phyloP scores from a whole-genome alignment of 2,329 filamentous ascomycete species.

The Ceratocystis huliohia region DNA sequence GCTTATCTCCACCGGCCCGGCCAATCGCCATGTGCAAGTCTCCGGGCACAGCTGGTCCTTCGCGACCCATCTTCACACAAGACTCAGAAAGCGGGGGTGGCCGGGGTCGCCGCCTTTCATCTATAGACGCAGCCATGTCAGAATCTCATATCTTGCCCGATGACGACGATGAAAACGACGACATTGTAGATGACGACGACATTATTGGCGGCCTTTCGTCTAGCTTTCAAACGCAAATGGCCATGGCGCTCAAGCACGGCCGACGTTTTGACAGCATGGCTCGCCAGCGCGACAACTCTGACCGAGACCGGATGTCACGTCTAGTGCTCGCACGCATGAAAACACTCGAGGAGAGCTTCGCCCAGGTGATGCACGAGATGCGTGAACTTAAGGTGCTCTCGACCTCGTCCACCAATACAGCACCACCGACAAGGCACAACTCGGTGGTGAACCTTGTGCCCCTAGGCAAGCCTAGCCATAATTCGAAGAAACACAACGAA shows the following conservation, averaged over 20 bases:
- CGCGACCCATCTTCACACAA: slow-evolving; percentile 8
- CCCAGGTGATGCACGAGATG: slow-evolving; percentile 73
- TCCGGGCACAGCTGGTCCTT: slow-evolving; percentile 22
- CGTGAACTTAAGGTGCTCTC: slow-evolving; percentile 43
- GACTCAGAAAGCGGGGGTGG: slow-evolving; percentile 19
- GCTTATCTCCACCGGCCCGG: slow-evolving; percentile 38
- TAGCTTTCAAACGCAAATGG: slow-evolving; percentile 73
- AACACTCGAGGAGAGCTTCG: slow-evolving; percentile 79
- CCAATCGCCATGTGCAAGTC: slow-evolving; percentile 37
- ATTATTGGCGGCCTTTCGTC: slow-evolving; percentile 53
- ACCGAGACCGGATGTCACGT: slow-evolving; percentile 59
- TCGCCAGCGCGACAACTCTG: slow-evolving; percentile 29
- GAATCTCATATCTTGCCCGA: slow-evolving; percentile 53
- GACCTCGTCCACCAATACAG: slow-evolving; percentile 29
- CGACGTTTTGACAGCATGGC: slow-evolving; percentile 38
- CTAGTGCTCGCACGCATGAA: slow-evolving; percentile 85
- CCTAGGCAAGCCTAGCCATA: background rate
- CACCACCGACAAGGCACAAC: slow-evolving; percentile 38
- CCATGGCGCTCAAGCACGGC: slow-evolving; percentile 49
- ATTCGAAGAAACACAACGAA: background rate
- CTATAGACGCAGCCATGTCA: slow-evolving; percentile 59
- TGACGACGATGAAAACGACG: slow-evolving; percentile 25
- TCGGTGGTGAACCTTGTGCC: slow-evolving; percentile 29
- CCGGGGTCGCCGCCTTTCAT: slow-evolving; percentile 39
- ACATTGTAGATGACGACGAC: slow-evolving; percentile 31